These are phyloP conservation scores for Uromyces viciae-fabae DNA, from an alignment of 1,284 basidiomycete species.

Conservation along the genomic window DNA sequence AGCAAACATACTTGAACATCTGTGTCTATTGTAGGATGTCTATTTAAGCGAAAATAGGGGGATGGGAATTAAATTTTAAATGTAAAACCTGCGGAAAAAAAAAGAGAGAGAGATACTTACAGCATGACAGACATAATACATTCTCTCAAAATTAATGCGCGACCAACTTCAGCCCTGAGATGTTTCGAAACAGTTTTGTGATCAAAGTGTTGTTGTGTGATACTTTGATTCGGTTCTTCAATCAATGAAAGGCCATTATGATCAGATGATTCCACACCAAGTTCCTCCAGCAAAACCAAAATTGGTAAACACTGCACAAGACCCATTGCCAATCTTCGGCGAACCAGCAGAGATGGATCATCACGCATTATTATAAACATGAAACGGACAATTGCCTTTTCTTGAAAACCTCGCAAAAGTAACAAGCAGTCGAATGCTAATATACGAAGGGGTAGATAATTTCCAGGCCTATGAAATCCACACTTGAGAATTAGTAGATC, in stretches of 20 bases:
- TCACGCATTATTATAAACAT: slow-evolving; percentile 81
- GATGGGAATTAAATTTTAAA: not conserved
- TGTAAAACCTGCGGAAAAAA: slow-evolving; percentile 20
- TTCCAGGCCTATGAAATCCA: slow-evolving; percentile 90
- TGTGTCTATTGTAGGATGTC: slow-evolving; percentile 70
- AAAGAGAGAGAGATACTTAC: slow-evolving; percentile 59
- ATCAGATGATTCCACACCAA: slow-evolving; percentile 62
- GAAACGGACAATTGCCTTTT: slow-evolving; percentile 71
- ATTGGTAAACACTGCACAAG: slow-evolving; percentile 83
- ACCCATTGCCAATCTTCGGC: slow-evolving; percentile 78
- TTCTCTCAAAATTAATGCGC: slow-evolving; percentile 73
- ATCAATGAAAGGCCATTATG: slow-evolving; percentile 55
- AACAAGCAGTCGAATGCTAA: slow-evolving; percentile 91
- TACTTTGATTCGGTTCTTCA: slow-evolving; percentile 71
- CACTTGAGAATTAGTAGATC: no score
- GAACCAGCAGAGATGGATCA: slow-evolving; percentile 76
- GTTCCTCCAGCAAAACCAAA: slow-evolving; percentile 81
- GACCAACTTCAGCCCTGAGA: slow-evolving; percentile 76
- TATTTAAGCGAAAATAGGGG: slow-evolving; percentile 52
- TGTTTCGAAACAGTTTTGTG: slow-evolving; percentile 75
- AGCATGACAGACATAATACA: slow-evolving; percentile 73
- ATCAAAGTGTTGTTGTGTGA: slow-evolving; percentile 64
- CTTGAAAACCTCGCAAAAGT: slow-evolving; percentile 67
- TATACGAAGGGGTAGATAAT: slow-evolving; percentile 82
- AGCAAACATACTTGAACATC: slow-evolving; percentile 86